Conservation (phyloP, 148 eudicot genomes). For the Vaccinium darrowii region DNA sequence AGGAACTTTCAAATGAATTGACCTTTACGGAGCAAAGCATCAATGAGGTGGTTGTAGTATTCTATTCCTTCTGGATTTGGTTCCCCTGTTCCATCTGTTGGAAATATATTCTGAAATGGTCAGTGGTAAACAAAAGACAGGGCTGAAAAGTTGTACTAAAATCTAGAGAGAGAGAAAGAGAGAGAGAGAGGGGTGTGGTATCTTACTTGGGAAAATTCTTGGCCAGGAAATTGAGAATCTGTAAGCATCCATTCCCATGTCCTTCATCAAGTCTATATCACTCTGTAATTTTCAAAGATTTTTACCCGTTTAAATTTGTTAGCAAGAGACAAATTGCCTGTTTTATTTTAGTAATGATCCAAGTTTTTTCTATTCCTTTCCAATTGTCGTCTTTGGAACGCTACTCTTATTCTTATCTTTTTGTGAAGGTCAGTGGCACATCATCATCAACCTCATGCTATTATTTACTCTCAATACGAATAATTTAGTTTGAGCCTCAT, state of each 20-base stretch:
- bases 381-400: not conserved
- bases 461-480: too few species aligned
- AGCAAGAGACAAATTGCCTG: not conserved
- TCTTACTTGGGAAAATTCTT: slow-evolving; percentile 89
- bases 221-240: slow-evolving; percentile 97
- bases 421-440: slow-evolving; percentile 5
- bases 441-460: not conserved
- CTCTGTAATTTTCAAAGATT: slow-evolving; percentile 37
- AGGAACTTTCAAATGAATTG: not conserved
- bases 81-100: slow-evolving; percentile 87
- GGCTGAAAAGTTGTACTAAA: not conserved
- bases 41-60: slow-evolving; percentile 81
- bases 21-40: slow-evolving; percentile 84
- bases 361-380: not conserved
- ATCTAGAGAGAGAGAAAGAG: not conserved
- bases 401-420: slow-evolving; percentile 18
- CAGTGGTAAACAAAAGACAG: not conserved
- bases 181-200: not conserved
- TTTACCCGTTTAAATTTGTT: slow-evolving; percentile 1
- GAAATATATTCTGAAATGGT: not conserved
- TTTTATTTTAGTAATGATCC: too few species aligned
- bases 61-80: slow-evolving; percentile 80
- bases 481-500: not conserved
- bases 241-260: slow-evolving; percentile 94
- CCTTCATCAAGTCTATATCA: slow-evolving; percentile 89